phyloP scores from a whole-genome alignment of 1,284 basidiomycete species.

The Cutaneotrichosporon cutaneum region DNA sequence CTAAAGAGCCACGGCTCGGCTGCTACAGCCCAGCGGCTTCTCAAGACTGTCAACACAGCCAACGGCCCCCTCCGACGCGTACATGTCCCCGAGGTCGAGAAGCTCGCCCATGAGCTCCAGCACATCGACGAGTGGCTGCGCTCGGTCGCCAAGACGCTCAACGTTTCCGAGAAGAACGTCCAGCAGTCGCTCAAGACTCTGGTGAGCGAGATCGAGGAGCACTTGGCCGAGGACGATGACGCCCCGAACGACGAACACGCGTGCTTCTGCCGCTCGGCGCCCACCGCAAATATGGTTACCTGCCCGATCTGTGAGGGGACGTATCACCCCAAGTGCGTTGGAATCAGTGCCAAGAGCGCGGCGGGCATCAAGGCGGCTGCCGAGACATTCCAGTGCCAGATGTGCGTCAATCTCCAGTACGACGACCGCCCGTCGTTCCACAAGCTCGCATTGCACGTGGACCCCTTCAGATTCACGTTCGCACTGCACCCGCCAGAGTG shows the following conservation, averaged over 20 bases:
- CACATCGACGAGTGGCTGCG: conserved; percentile 33
- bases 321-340: conserved; percentile 47
- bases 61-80: conserved; percentile 31
- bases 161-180: conserved; percentile 25
- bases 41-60: conserved; percentile 34
- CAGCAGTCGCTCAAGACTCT: conserved; percentile 30
- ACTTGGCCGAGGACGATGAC: conserved; percentile 38
- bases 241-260: conserved; percentile 26
- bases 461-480: conserved; percentile 33
- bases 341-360: conserved; percentile 28
- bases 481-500: conserved; percentile 33
- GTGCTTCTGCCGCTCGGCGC: conserved; percentile 40
- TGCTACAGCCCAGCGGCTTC: conserved; percentile 34
- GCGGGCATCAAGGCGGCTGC: conserved; percentile 13
- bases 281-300: conserved; percentile 32
- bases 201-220: conserved; percentile 29
- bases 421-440: conserved; percentile 38
- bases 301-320: conserved; percentile 35
- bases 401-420: conserved; percentile 38
- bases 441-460: conserved; percentile 25
- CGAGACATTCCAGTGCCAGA: conserved; percentile 39
- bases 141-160: conserved; percentile 25
- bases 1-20: conserved; percentile 28
- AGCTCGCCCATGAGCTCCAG: conserved; percentile 41
- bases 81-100: conserved; percentile 38